phyloP scores from a whole-genome alignment of 371 early-diverging fungal species.

The Mortierella sp. region DNA sequence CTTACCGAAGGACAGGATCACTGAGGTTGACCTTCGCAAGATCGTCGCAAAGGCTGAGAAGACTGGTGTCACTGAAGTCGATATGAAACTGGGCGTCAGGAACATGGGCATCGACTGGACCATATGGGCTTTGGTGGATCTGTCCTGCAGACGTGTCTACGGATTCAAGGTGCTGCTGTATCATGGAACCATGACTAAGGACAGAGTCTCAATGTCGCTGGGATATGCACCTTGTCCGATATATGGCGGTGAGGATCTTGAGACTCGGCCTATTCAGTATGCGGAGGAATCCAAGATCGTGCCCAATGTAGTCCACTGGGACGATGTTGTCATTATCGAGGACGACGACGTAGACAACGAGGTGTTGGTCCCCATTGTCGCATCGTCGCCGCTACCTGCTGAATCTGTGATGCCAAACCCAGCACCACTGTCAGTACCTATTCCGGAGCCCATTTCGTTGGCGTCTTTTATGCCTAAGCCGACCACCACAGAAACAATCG shows the following conservation, averaged over 20 bases:
- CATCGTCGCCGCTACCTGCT: neutral
- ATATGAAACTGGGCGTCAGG: slow-evolving; percentile 20
- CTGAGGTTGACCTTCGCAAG: slow-evolving; percentile 18
- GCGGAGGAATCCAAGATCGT: slow-evolving; percentile 19
- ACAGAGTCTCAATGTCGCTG: slow-evolving; percentile 6
- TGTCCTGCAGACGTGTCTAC: slow-evolving; percentile 35
- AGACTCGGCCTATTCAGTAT: slow-evolving; percentile 30
- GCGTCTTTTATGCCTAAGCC: neutral
- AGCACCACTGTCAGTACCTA: slow-evolving; percentile 1
- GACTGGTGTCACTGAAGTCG: slow-evolving; percentile 27
- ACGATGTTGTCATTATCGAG: slow-evolving; percentile 5
- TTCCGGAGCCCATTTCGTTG: neutral
- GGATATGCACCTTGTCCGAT: slow-evolving; percentile 35
- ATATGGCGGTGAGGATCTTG: slow-evolving; percentile 25
- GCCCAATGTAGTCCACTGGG: slow-evolving; percentile 10
- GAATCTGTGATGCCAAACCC: neutral
- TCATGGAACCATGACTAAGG: slow-evolving; percentile 16
- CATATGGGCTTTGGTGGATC: slow-evolving; percentile 35
- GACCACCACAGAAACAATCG: neutral
- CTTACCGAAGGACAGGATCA: neutral
- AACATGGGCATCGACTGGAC: slow-evolving; percentile 21
- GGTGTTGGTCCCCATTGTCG: neutral
- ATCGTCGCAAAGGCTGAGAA: slow-evolving; percentile 26
- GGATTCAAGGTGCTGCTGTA: slow-evolving; percentile 31
- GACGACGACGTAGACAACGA: slow-evolving; percentile 32